Base-by-base conservation (phyloP, 2,329 filamentous ascomycete genomes). In the Fusarium sp. region DNA sequence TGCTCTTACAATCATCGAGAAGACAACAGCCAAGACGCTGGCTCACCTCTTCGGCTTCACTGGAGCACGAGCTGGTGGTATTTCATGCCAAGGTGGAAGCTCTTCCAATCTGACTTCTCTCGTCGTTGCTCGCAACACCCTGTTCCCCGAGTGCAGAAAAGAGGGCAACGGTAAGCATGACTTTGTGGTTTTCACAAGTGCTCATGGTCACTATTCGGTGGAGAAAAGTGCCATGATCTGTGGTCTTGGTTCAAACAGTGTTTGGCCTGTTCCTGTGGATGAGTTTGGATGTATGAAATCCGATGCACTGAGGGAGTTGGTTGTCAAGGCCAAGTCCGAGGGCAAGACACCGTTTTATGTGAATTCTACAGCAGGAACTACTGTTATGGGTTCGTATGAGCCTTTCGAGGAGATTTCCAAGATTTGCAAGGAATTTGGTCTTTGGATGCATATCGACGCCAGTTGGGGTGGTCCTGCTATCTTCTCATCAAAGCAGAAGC, bases 391-490 rank as follows among this genome's bases (percentile, higher is more conserved):
- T 18, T 94, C 92, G 1, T 99, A 91, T 77, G 95, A 98, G 76
- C 92, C 93, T 0, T 91, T 97, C 73, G 80, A 85, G 15, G 87
- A 86, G 5, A 90, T 98, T 68, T 86, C 90, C 1, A 83, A 83
- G 29, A 85, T 98, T 20, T 96, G 93, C 81, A 86, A 88, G 70
- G 85, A 86, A 63, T 86, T 94, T 77, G 87, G 88, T 57, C 82
- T 98, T 47, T 99, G 96, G 96, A 83, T 98, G 81, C 96, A 99
- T 82, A 88, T 98, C 59, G 96, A 99, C 78, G 96, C 88, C 34
- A 93, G 90, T 52, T 98, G 95, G 95, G 96, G 96, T 71, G 95
- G 94, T 1, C 87, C 91, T 2, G 93, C 92, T 63, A 86, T 93
- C 70, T 98, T 98, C 81, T 92, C 90, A 1, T 75, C 85, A n/a